Conservation (phyloP, 352 stramenopile genomes). For the Pythium periplocum region DNA sequence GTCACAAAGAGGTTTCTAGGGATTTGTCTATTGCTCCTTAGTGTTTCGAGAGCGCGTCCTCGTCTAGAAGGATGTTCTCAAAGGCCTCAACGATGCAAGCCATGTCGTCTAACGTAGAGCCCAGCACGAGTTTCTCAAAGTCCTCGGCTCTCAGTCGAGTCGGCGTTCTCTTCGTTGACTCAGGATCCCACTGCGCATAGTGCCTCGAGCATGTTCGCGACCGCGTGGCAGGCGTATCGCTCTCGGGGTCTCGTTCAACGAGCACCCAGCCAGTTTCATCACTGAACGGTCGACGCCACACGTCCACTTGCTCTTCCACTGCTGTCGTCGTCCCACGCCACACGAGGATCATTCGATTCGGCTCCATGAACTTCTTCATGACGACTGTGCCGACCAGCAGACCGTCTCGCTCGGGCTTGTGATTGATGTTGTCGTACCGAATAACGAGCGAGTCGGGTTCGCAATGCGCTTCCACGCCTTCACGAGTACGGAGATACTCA, state of each 20-base stretch:
- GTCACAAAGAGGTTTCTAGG: no score
- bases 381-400: conserved; percentile 33
- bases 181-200: conserved; percentile 21
- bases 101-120: conserved; percentile 45
- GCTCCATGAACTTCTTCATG: conserved; percentile 36
- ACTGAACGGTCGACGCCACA: conserved; percentile 30
- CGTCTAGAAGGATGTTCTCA: conserved; percentile 45
- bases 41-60: conserved; percentile 2
- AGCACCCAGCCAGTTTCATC: conserved; percentile 63
- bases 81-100: conserved; percentile 37
- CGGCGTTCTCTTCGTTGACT: conserved; percentile 3
- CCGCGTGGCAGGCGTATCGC: conserved; percentile 7
- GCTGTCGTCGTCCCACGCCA: conserved; percentile 30
- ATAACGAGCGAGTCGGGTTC: conserved; percentile 5
- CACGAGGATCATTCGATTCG: conserved; percentile 35
- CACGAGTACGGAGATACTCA: no score
- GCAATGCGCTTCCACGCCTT: conserved; percentile 3
- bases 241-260: conserved; percentile 27
- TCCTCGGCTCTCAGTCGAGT: conserved; percentile 14
- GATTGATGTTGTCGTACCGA: conserved; percentile 5
- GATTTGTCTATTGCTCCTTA: no score
- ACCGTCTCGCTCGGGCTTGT: conserved; percentile 2
- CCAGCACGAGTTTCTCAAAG: conserved; percentile 45
- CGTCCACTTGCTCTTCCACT: conserved; percentile 26
- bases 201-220: conserved; percentile 37